Conservation (phyloP, 768 basidiomycete genomes). For the Amanita subjunquillea region DNA sequence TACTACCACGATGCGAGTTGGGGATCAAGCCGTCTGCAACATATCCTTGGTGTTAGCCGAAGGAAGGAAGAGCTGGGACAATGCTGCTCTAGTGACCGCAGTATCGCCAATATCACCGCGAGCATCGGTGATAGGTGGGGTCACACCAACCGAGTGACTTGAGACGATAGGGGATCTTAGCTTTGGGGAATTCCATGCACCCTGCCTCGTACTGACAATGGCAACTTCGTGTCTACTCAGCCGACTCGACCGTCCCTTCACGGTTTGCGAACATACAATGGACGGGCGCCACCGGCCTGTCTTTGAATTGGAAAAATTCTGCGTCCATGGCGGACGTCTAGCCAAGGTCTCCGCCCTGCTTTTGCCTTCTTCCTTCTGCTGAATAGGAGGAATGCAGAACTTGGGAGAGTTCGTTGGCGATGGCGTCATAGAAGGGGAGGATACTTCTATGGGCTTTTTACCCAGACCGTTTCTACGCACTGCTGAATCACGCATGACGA, state of each 20-base stretch:
- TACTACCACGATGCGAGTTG: neutral
- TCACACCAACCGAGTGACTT: neutral
- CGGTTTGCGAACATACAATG: neutral
- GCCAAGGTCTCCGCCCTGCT: neutral
- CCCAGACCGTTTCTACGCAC: neutral
- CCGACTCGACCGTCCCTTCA: neutral
- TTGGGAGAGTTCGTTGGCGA: slow-evolving; percentile 1
- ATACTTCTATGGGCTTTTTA: neutral
- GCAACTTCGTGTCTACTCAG: neutral
- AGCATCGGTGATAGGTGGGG: neutral
- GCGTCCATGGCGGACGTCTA: neutral
- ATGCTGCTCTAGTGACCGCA: neutral
- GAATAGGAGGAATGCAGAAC: neutral
- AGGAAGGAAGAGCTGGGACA: neutral
- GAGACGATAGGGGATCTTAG: neutral
- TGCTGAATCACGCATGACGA: neutral
- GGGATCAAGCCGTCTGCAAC: neutral
- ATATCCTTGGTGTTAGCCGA: neutral
- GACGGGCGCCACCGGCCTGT: neutral
- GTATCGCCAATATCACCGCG: neutral
- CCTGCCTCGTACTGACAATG: neutral
- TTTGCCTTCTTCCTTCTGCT: neutral
- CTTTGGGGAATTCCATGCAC: neutral
- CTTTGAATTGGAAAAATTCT: neutral
- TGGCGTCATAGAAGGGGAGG: slow-evolving; percentile 1